phyloP scores from a whole-genome alignment of 805 yeast genomes.

The Saccharomycopsis amapae region DNA sequence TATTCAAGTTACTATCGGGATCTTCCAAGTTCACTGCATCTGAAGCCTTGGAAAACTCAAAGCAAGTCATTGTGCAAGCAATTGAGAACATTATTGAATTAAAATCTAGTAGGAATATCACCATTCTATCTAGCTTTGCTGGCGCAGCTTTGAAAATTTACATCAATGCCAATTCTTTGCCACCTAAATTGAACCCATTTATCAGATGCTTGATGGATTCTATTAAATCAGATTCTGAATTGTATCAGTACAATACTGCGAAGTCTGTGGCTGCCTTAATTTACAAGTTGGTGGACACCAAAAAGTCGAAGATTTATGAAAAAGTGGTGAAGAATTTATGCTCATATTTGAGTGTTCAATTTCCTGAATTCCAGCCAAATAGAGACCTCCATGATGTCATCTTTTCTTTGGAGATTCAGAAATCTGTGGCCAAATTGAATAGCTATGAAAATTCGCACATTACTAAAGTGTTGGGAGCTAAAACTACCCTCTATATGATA shows the following conservation, averaged over 20 bases:
- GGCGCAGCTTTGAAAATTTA: constrained; percentile 59
- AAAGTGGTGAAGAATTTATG: constrained; percentile 86
- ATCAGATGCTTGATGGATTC: constrained; percentile 91
- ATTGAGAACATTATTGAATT: constrained; percentile 60
- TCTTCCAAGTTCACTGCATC: constrained; percentile 63
- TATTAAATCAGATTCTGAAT: constrained; percentile 63
- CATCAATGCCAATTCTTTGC: constrained; percentile 42
- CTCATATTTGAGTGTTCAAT: constrained; percentile 92
- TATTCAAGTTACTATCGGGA: constrained; percentile 56
- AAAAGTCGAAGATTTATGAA: constrained; percentile 71
- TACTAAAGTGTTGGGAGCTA: constrained; percentile 78
- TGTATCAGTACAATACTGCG: constrained; percentile 69
- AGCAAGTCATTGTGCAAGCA: constrained; percentile 56
- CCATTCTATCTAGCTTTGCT: constrained; percentile 70
- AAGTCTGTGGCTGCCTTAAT: constrained; percentile 59
- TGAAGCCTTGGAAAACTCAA: constrained; percentile 72
- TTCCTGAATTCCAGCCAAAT: constrained; percentile 81
- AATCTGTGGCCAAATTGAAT: constrained; percentile 17
- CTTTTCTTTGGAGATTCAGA: constrained; percentile 19
- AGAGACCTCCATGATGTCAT: constrained; percentile 27
- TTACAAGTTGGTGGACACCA: constrained; percentile 44
- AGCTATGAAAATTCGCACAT: constrained; percentile 13
- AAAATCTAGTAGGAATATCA: constrained; percentile 41
- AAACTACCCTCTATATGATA: constrained; percentile 56
- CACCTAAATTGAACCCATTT: constrained; percentile 80